These are phyloP conservation scores for Coleophoma crateriformis DNA, from an alignment of 2,329 filamentous ascomycete genomes.

Conservation along the genomic window DNA sequence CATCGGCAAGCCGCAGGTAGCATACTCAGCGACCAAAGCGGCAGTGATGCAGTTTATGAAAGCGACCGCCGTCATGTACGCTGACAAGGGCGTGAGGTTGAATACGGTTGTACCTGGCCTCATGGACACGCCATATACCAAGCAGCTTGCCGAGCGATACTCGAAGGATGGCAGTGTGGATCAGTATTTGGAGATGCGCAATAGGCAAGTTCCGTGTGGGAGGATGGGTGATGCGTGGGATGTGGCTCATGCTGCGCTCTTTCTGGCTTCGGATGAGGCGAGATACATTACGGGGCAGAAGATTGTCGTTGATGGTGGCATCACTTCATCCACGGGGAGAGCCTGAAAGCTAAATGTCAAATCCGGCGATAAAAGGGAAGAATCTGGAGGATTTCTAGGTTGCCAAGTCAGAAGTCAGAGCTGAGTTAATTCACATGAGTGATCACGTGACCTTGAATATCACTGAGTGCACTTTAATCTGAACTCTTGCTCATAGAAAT, in stretches of 20 bases:
- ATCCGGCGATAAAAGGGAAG: no score
- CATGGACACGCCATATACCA: constrained; percentile 48
- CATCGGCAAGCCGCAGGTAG: constrained; percentile 45
- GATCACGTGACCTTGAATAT: no score
- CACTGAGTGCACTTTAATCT: no score
- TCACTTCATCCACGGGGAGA: constrained; percentile 32
- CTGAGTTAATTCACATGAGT: no score
- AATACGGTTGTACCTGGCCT: constrained; percentile 52
- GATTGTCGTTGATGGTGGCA: constrained; percentile 42
- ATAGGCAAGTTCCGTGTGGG: constrained; percentile 52
- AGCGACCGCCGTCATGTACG: constrained; percentile 44
- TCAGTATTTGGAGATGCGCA: constrained; percentile 43
- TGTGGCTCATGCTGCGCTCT: constrained; percentile 49
- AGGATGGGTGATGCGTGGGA: constrained; percentile 55
- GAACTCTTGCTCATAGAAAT: no score
- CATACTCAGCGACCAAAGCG: constrained; percentile 46
- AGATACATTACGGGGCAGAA: constrained; percentile 52
- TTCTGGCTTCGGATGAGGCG: constrained; percentile 49
- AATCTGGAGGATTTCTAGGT: no score
- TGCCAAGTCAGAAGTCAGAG: no score
- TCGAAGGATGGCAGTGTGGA: constrained; percentile 36
- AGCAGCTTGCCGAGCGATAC: constrained; percentile 38
- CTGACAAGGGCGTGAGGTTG: constrained; percentile 37
- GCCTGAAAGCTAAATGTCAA: neutral
- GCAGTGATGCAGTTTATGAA: constrained; percentile 45